Evolutionary conservation across 305 asterid genomes (phyloP).

Genomic region (Fraxinus angustifolia): DNA sequence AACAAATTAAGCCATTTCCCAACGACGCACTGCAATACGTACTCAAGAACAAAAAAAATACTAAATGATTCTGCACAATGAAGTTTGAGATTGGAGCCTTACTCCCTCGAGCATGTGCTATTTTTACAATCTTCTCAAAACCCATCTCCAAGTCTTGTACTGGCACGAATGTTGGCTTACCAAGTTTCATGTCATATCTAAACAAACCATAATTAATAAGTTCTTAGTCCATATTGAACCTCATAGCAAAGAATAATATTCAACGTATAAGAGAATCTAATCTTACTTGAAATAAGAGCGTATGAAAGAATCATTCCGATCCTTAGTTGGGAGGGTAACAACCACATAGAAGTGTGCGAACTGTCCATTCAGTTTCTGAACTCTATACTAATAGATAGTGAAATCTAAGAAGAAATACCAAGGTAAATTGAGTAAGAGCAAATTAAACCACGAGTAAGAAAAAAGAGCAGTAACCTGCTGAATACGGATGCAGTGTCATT

Average conservation of each 20-base stretch:
- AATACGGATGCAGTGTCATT: constrained; percentile 38
- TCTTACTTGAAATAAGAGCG: constrained; percentile 79
- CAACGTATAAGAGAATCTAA: constrained; percentile 21
- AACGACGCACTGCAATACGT: not conserved
- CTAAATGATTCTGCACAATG: constrained; percentile 3
- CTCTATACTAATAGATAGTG: constrained; percentile 41
- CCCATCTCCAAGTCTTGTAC: constrained; percentile 88
- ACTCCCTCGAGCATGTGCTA: constrained; percentile 95
- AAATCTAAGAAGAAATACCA: not conserved
- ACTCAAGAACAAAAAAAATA: not conserved
- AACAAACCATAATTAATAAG: constrained; percentile 21
- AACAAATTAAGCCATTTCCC: not conserved
- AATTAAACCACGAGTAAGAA: constrained; percentile 10
- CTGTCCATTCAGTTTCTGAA: constrained; percentile 67
- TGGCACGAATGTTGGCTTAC: constrained; percentile 80
- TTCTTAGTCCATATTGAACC: constrained; percentile 18
- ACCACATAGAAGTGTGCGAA: constrained; percentile 83
- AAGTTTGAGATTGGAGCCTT: constrained; percentile 23
- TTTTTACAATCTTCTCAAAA: constrained; percentile 80
- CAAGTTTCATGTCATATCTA: constrained; percentile 69
- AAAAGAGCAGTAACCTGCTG: constrained; percentile 44
- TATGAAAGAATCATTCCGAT: constrained; percentile 60
- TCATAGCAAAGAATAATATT: constrained; percentile 11
- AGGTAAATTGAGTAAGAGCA: not conserved
- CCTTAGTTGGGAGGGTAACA: constrained; percentile 77